A percentile compares a stretch with the other conserved stretches of the same genome.
Conservation (phyloP, 2,329 filamentous ascomycete genomes). For the Massarina eburnea region DNA sequence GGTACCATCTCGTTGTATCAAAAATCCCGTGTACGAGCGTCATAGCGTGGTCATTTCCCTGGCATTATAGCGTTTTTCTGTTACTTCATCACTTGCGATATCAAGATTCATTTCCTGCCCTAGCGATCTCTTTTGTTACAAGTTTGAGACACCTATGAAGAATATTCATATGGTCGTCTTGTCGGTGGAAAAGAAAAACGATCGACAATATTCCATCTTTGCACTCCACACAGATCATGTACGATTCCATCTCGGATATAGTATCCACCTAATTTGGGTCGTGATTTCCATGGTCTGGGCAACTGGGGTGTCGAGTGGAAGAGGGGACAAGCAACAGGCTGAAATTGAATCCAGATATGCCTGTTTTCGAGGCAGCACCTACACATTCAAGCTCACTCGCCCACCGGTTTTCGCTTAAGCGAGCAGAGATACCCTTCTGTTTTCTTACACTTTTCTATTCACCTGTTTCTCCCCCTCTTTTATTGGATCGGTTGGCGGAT, state of each 20-base stretch:
- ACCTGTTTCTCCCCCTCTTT: conserved; percentile 11
- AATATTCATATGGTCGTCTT: conserved; percentile 22
- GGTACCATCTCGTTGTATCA: conserved; percentile 36
- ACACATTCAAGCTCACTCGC: conserved; percentile 38
- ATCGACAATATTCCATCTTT: conserved; percentile 2
- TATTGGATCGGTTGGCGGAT: conserved; percentile 2
- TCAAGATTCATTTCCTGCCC: conserved; percentile 33
- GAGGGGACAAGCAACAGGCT: conserved; percentile 29
- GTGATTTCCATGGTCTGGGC: conserved; percentile 15
- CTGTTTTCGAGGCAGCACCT: conserved; percentile 14
- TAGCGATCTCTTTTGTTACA: conserved; percentile 41
- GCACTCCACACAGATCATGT: conserved; percentile 12
- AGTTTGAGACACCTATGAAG: conserved; percentile 21
- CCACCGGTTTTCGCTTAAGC: conserved; percentile 35
- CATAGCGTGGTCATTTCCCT: conserved; percentile 41
- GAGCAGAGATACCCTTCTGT: conserved; percentile 43
- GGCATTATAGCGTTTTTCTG: conserved; percentile 42
- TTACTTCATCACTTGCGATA: conserved; percentile 32
- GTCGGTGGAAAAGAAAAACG: conserved; percentile 18
- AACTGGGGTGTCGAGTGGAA: conserved; percentile 17
- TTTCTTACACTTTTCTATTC: conserved; percentile 17
- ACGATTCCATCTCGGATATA: conserved; percentile 26
- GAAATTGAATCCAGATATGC: conserved; percentile 36
- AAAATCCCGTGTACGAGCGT: conserved; percentile 42
- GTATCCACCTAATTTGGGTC: conserved; percentile 38